Conservation (phyloP, 129 eudicot genomes). For the carrot (Daucus carota) region DNA sequence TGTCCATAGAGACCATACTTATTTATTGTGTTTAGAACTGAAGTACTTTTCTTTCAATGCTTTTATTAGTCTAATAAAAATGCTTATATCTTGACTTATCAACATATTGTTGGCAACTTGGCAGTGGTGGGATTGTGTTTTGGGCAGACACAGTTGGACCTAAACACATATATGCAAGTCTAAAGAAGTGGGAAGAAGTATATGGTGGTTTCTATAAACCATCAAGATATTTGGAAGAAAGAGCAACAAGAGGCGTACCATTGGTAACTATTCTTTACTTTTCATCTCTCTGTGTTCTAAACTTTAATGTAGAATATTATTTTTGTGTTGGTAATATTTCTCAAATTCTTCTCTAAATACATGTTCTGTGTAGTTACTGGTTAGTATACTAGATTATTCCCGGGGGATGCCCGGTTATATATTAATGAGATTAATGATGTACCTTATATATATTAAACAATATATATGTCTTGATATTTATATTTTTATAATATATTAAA, state of each 20-base stretch:
- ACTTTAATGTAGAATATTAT: not conserved
- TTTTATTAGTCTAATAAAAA: not conserved
- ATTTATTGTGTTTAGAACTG: not conserved
- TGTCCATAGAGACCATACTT: not conserved
- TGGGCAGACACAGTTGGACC: constrained; percentile 96
- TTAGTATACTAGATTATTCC: no score
- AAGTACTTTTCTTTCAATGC: not conserved
- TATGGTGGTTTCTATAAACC: constrained; percentile 73
- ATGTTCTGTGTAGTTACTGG: no score
- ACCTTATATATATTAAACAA: no score
- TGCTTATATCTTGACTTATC: not conserved
- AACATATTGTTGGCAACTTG: constrained; percentile 30
- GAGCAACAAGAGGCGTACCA: constrained; percentile 71
- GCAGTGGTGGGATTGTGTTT: constrained; percentile 88
- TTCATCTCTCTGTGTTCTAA: not conserved
- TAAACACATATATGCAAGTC: constrained; percentile 57
- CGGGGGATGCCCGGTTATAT: no score
- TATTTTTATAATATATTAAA: no score
- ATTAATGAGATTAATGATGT: no score
- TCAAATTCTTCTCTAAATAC: not conserved
- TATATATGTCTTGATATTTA: no score
- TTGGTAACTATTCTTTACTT: constrained; percentile 40
- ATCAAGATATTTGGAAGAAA: constrained; percentile 86
- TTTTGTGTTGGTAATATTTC: not conserved
- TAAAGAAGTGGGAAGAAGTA: constrained; percentile 64